These are phyloP conservation scores for Boletus sp. DNA, from an alignment of 1,284 basidiomycete genomes.

Conservation along the genomic window DNA sequence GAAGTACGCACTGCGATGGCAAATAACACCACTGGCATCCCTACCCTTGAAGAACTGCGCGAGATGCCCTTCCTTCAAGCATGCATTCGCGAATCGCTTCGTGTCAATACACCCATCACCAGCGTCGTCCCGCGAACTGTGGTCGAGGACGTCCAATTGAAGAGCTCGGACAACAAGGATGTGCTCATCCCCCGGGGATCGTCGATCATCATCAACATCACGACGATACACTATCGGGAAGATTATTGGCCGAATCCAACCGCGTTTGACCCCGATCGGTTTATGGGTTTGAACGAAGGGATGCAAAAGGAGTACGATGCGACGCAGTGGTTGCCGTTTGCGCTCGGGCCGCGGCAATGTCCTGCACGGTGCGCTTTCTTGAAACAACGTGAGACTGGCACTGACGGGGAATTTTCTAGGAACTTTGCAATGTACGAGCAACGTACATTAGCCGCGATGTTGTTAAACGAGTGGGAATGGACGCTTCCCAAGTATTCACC, in stretches of 20 bases:
- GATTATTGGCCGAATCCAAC: background rate
- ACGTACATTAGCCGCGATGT: background rate
- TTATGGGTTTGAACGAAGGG: background rate
- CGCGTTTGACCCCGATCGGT: background rate
- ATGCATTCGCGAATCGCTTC: background rate
- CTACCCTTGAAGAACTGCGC: background rate
- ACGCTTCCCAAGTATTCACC: background rate
- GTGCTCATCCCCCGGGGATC: background rate
- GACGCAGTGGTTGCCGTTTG: background rate
- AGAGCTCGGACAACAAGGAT: background rate
- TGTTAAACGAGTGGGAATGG: slow-evolving; percentile 1
- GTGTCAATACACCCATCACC: background rate
- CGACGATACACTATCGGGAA: background rate
- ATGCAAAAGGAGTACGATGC: background rate
- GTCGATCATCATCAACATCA: background rate
- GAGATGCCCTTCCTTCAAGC: background rate
- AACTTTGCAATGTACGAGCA: slow-evolving; percentile 2
- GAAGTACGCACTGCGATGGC: background rate
- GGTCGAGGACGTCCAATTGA: background rate
- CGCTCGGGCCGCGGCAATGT: background rate
- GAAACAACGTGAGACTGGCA: background rate
- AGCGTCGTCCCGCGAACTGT: background rate
- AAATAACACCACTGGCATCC: background rate
- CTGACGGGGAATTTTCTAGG: background rate
- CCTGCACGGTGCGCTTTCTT: background rate